Base-by-base conservation (phyloP, 768 basidiomycete species). In the Termitomyces sp. region DNA sequence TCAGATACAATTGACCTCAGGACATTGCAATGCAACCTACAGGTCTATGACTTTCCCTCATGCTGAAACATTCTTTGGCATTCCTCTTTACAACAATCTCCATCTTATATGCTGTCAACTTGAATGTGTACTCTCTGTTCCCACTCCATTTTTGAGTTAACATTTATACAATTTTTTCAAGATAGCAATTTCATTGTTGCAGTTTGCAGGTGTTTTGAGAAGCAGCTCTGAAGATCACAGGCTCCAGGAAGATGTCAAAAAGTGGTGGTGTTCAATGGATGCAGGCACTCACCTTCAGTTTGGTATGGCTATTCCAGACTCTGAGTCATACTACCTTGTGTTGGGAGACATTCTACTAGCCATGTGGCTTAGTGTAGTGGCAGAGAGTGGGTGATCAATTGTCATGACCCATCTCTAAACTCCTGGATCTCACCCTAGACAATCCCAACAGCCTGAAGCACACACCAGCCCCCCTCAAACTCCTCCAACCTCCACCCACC, bases 221-320 rank as follows among this genome's bases (percentile, higher is more conserved):
- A 55, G 53, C 62, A 61, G 25, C 41, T 54, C 28, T 63, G 63
- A 32, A 63, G 60, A 19, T 57, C 56, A 46, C 63, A 63, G n/a
- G 63, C 63, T 63, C 1, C 19, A 3, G 19, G 12, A 30, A n/a
- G n/a, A 30, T 6, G 37, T 47, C 30, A 32, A 21, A 30, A 32
- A 19, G 12, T n/a, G n/a, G 21, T 47, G 12, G 5, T 21, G 46
- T 21, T 47, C 8, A 19, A 21, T 8, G 40, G 14, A 32, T 19
- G 28, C 10, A 12, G 10, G 30, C 7, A 23, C 30, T 34, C 47
- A 48, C 47, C 47, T 34, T 48, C 47, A 7, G 19, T 12, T 48
- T 48, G 47, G 28, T 21, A 34, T 34, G 19, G 11, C 21, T 48
- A 32, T 16, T 32, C 32, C 32, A 11, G n/a, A 32, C 6, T 47